Evolutionary conservation across 192 early-diverging fungal genomes (phyloP), one percentile per base, ranked within the genome.

Genomic region (Coemansia sp.): DNA sequence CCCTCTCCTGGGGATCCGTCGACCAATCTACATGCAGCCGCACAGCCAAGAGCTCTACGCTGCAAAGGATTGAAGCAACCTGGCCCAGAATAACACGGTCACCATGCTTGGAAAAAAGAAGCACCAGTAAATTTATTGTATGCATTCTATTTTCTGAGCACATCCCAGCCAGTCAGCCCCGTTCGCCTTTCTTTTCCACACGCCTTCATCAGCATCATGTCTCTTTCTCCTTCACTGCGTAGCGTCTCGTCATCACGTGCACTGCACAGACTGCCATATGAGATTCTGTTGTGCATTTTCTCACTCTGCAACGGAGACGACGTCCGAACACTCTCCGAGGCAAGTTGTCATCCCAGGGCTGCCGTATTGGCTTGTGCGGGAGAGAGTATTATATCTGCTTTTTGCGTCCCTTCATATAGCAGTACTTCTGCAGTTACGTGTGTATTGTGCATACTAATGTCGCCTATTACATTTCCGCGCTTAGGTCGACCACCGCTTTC

Each of bases 281-380:
- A 81, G 4, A 66, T 81, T 9, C 62, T 72, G 30, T 56, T 75
- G 23, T 2, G 30, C 24, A 39, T 80, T 54, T 75, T 81, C 21
- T 27, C 57, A 27, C 61, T 63, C 24, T 75, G 73, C 67, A 75
- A 80, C n/a, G 73, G 78, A 31, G 62, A 75, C 27, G 78, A 80
- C 42, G 20, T 80, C 29, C 61, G 57, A 2, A 46, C 60, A 20
- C 63, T 74, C 50, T 68, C 78, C 5, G 25, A 66, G 50, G 72
- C 57, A 67, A 24, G 57, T 66, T 23, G 22, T 7, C 39, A 46
- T 46, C 17, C 39, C 39, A 46, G 39, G 39, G 39, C 3, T 14
- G 39, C 11, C 39, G 17, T 46, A 14, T 46, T 4, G 17, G 39
- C 39, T 46, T 46, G 5, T 46, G 39, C 6, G 33, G 10, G 33